Evolutionary conservation across 352 stramenopile genomes (phyloP).

Genomic region (Globisporangium spiculum): DNA sequence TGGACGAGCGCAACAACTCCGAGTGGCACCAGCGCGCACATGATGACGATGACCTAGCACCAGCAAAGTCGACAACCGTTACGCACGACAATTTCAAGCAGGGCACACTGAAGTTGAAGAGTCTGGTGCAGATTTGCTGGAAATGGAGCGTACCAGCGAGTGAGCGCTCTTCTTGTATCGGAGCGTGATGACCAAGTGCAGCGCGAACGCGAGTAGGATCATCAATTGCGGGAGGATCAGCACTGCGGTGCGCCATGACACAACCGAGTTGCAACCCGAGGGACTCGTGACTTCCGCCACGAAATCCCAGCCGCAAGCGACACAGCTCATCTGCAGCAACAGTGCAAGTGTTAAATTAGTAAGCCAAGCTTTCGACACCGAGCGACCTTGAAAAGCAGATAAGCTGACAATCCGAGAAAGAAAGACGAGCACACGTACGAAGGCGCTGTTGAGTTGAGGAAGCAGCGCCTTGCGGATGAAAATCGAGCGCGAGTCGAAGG

Average conservation of each 20-base stretch:
- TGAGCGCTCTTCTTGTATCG: neutral
- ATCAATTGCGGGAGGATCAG: constrained; percentile 19
- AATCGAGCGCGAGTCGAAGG: constrained; percentile 9
- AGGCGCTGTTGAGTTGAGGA: constrained; percentile 4
- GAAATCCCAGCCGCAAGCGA: constrained; percentile 19
- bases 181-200: constrained; percentile 10
- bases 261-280: neutral
- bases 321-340: constrained; percentile 1
- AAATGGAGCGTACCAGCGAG: neutral
- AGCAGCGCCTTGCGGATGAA: constrained; percentile 5
- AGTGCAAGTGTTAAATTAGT: neutral
- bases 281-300: constrained; percentile 10
- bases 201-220: constrained; percentile 14
- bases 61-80: neutral
- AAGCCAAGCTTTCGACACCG: neutral
- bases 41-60: constrained; percentile 10
- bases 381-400: neutral
- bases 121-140: neutral
- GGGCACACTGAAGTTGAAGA: too few relatives aligned
- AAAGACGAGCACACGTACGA: constrained; percentile 4
- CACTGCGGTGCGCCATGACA: constrained; percentile 13
- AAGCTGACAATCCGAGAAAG: neutral
- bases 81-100: neutral
- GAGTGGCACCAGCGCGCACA: constrained; percentile 16
- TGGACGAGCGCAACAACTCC: constrained; percentile 19